These are phyloP conservation scores for Teratosphaeria epicoccoides DNA, from an alignment of 2,329 filamentous ascomycete species.

Conservation along the genomic window DNA sequence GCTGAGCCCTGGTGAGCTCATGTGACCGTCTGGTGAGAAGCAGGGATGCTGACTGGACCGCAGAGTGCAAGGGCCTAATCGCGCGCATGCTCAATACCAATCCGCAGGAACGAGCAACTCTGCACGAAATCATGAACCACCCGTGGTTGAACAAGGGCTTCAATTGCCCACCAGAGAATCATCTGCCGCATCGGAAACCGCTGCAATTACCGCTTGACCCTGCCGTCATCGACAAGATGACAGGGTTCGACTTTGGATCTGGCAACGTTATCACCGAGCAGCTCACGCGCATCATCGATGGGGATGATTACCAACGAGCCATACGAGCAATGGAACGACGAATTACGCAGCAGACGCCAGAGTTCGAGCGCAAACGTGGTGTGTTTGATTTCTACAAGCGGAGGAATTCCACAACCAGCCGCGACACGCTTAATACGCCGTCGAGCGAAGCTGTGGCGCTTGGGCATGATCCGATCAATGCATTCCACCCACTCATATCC, in stretches of 20 bases:
- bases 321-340: slow-evolving; percentile 61
- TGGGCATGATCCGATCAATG: slow-evolving; percentile 80
- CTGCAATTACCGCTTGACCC: slow-evolving; percentile 73
- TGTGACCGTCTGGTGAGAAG: background rate
- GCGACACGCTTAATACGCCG: slow-evolving; percentile 73
- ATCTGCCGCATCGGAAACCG: slow-evolving; percentile 71
- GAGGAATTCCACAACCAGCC: slow-evolving; percentile 76
- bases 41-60: slow-evolving; percentile 15
- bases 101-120: slow-evolving; percentile 70
- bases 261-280: slow-evolving; percentile 73
- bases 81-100: slow-evolving; percentile 94
- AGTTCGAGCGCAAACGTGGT: slow-evolving; percentile 76
- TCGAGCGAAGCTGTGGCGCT: slow-evolving; percentile 76
- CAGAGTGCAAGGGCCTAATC: slow-evolving; percentile 89
- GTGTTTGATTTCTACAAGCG: slow-evolving; percentile 98
- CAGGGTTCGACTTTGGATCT: slow-evolving; percentile 91
- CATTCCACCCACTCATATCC: slow-evolving; percentile 82
- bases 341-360: slow-evolving; percentile 46
- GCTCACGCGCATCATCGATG: slow-evolving; percentile 76
- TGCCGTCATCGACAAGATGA: slow-evolving; percentile 84
- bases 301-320: slow-evolving; percentile 84
- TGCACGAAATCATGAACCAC: slow-evolving; percentile 87
- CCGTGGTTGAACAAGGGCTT: slow-evolving; percentile 95
- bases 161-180: slow-evolving; percentile 76
- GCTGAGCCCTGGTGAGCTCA: slow-evolving; percentile 67